Evolutionary conservation across 169 alveolate species (phyloP).

Genomic region (Eimeria mitis): DNA sequence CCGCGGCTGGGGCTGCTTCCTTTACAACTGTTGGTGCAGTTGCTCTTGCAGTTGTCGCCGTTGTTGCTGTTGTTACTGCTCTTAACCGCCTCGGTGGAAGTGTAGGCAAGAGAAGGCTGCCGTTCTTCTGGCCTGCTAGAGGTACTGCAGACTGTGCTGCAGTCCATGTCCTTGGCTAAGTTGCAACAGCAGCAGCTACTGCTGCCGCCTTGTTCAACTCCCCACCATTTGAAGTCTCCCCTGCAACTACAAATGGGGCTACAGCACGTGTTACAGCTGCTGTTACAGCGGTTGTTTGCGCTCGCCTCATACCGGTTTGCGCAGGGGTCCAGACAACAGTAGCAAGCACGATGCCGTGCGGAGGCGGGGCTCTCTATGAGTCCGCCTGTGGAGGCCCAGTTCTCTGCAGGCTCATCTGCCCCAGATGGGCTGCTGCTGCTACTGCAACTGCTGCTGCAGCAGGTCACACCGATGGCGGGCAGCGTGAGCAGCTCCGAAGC

Average conservation of each 20-base stretch:
- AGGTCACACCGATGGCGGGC: slow-evolving; percentile 21
- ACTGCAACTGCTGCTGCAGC: slow-evolving; percentile 65
- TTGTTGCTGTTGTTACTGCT: slow-evolving; percentile 17
- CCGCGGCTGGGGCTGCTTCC: slow-evolving; percentile 3
- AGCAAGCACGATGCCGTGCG: background rate
- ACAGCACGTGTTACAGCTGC: slow-evolving; percentile 12
- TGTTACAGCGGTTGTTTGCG: background rate
- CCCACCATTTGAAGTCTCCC: slow-evolving; percentile 37
- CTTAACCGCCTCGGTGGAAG: slow-evolving; percentile 5
- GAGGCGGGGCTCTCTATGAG: slow-evolving; percentile 38
- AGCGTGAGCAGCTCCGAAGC: slow-evolving; percentile 46
- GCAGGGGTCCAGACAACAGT: slow-evolving; percentile 41
- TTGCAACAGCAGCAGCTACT: slow-evolving; percentile 5
- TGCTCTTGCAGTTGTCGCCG: background rate
- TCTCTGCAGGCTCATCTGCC: slow-evolving; percentile 33
- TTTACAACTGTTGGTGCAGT: background rate
- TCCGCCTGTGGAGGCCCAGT: slow-evolving; percentile 31
- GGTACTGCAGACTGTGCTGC: slow-evolving; percentile 43
- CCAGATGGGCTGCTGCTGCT: slow-evolving; percentile 63
- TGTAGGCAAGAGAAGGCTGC: background rate
- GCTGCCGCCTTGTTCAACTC: slow-evolving; percentile 9
- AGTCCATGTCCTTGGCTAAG: slow-evolving; percentile 20
- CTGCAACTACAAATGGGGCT: slow-evolving; percentile 11
- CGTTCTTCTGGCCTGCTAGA: slow-evolving; percentile 36
- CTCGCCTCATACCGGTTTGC: slow-evolving; percentile 14